Conservation (phyloP, 2,329 filamentous ascomycete species). For the Xylaria sp. region DNA sequence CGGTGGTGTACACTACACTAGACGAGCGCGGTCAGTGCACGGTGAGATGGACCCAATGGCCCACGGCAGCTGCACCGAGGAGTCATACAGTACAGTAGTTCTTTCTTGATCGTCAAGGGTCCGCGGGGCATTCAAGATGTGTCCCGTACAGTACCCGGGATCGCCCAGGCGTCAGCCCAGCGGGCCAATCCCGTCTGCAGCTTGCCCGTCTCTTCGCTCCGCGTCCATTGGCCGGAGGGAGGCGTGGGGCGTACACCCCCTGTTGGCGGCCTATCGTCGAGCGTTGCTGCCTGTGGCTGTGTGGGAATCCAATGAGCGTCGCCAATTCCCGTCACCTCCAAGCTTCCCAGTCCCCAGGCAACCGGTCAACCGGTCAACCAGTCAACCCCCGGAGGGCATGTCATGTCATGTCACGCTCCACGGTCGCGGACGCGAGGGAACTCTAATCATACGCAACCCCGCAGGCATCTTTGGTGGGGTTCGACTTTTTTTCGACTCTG, state of each 20-base stretch:
- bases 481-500: slow-evolving; percentile 7
- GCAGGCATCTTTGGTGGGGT: slow-evolving; percentile 24
- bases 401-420: slow-evolving; percentile 16
- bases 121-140: slow-evolving; percentile 14
- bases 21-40: too few relatives aligned
- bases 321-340: slow-evolving; percentile 14
- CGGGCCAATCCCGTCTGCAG: slow-evolving; percentile 4
- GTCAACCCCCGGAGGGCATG: slow-evolving; percentile 1
- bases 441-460: slow-evolving; percentile 12
- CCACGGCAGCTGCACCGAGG: slow-evolving; percentile 8
- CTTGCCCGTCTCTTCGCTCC: neutral
- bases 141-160: neutral
- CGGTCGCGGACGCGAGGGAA: slow-evolving; percentile 14
- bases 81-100: too few relatives aligned
- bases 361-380: slow-evolving; percentile 12
- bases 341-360: neutral
- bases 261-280: slow-evolving; percentile 11
- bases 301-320: slow-evolving; percentile 19
- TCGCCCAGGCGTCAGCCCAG: neutral
- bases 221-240: neutral
- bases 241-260: neutral
- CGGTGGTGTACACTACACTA: too few relatives aligned
- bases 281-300: slow-evolving; percentile 18
- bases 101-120: slow-evolving; percentile 8
- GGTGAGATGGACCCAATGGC: neutral